Evolutionary conservation across 2,329 filamentous ascomycete species (phyloP), one percentile per base, ranked within the genome.

Genomic region (Diaporthe destruens): DNA sequence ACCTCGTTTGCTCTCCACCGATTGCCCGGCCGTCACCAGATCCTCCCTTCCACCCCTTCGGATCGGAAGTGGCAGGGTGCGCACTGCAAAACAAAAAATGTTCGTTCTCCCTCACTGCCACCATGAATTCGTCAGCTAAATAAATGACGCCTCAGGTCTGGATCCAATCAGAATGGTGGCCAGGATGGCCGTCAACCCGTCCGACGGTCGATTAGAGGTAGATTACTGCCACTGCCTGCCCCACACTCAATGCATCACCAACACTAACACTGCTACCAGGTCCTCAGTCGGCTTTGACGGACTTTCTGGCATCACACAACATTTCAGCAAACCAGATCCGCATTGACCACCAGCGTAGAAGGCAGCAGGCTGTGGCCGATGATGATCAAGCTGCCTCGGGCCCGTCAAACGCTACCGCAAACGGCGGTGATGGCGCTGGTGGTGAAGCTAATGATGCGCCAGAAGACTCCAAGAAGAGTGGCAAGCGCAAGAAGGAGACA

Each of bases 281-380:
- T 71, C 73, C 73, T 4, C 86, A 87, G 79, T 89, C 87, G 25
- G 87, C 87, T 18, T 78, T 89, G 77, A 89, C 86, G 2, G 86
- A 88, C 75, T 89, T 87, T 73, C 80, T 89, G 55, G 86, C 87
- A 42, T 89, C 92, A 2, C 91, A 93, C 80, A 94, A 94, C 77
- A 94, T 94, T 76, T 93, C 89, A 29, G 87, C 89, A 2, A 80
- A 84, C 36, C 85, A 88, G 72, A 90, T 90, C 71, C 84, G 85
- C 47, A 79, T 83, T 25, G 84, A 87, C 74, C 87, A 87, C 23
- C 68, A 70, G 55, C 80, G 81, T 47, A 84, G 88, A 59, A 83
- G 86, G 67, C 85, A 87, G 70, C 80, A 83, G 25, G 79, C 77
- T 6, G 77, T 79, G 72, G 72, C 71, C 72, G 73, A 77, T 69